Conservation (phyloP, 2,329 filamentous ascomycete genomes). For the Fusarium newnesense region DNA sequence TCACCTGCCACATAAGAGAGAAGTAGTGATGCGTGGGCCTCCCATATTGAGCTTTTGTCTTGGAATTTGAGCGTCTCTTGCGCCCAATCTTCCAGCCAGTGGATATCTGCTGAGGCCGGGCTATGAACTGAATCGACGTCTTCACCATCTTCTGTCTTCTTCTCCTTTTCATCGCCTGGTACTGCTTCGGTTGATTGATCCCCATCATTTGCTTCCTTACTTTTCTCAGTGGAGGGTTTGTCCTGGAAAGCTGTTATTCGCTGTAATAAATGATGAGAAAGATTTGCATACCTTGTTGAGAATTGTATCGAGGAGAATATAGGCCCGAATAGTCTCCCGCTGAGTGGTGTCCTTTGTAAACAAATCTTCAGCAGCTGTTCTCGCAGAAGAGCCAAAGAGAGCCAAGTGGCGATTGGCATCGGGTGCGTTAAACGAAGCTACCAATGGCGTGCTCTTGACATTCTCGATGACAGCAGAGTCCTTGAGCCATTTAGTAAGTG, state of each 20-base stretch:
- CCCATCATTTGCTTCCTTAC: rapidly evolving
- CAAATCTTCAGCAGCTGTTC: neutral
- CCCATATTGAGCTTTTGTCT: neutral
- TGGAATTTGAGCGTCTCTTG: rapidly evolving
- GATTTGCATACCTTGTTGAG: neutral
- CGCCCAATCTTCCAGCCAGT: neutral
- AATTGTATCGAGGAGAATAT: neutral
- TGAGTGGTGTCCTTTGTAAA: neutral
- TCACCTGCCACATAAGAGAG: neutral
- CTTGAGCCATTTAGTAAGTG: neutral
- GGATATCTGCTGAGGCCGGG: neutral
- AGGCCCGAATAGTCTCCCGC: neutral
- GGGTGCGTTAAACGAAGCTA: neutral
- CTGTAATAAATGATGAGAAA: rapidly evolving
- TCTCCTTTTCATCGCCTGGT: rapidly evolving
- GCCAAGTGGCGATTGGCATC: neutral
- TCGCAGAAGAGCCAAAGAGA: neutral
- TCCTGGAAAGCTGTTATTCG: rapidly evolving
- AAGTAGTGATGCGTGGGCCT: neutral
- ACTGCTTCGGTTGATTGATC: rapidly evolving
- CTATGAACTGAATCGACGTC: neutral
- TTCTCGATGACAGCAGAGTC: neutral
- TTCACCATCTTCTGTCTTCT: neutral
- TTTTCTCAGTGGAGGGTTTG: neutral
- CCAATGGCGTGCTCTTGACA: neutral